Evolutionary conservation across 495 filamentous ascomycete species (phyloP), one percentile per base, ranked within the genome.

Genomic region (Cairneyella variabilis): DNA sequence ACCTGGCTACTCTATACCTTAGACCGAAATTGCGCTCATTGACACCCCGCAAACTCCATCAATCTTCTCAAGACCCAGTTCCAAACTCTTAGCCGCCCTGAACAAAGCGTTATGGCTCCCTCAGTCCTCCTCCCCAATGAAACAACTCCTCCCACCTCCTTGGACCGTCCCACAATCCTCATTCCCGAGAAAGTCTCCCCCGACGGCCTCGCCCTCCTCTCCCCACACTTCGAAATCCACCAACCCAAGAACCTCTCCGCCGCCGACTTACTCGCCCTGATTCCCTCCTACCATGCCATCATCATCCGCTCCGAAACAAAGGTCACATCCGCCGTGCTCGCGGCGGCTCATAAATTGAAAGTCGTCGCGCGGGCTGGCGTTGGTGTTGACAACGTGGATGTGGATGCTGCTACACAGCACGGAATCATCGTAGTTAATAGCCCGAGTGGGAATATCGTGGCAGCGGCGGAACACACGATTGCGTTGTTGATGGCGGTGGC

Each of bases 281-380:
- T 89, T 49, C 72, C 77, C 0, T 58, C 71, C 5, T 88, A 87
- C 64, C 78, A 88, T 32, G 85, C 79, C 4, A 73, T 89, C 21
- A 80, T 89, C 22, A 78, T 89, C 16, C 82, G 85, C 2, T 86
- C 83, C 37, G 84, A 89, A 62, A 88, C 84, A 10, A 83, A 86
- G 59, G 84, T 88, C 26, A 86, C 81, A 0, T 74, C 81, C 0
- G 63, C 64, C 14, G 67, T 88, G 0, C 74, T 89, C 4, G 60
- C 64, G 5, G 83, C 83, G 4, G 84, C 73, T 3, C 72, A 71
- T 47, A 80, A 74, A 40, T 68, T 89, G 6, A 80, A 83, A 59
- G 85, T 88, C 3, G 84, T 89, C n/a, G 85, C 85, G 9, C 70
- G 85, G 44, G 85, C 85, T 17, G 85, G 85, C 8, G 85, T 89